These are phyloP conservation scores for Globisporangium echinulatum DNA, from an alignment of 352 stramenopile genomes.

Conservation along the genomic window DNA sequence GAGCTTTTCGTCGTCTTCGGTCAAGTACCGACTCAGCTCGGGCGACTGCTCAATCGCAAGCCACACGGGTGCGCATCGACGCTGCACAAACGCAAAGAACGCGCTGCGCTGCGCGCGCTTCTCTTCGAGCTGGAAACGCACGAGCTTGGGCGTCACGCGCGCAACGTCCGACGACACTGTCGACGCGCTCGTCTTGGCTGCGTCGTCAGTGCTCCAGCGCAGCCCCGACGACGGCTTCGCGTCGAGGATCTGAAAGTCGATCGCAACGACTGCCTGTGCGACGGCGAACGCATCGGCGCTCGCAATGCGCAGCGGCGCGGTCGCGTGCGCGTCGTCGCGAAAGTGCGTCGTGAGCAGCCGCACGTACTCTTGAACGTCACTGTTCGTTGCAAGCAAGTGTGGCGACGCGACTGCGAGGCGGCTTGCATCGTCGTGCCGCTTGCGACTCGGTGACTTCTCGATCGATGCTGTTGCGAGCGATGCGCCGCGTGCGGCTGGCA, in stretches of 20 bases:
- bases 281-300: slow-evolving; percentile 34
- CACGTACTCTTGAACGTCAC: slow-evolving; percentile 53
- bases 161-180: slow-evolving; percentile 6
- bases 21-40: slow-evolving; percentile 44
- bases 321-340: slow-evolving; percentile 38
- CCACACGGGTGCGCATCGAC: slow-evolving; percentile 55
- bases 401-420: slow-evolving; percentile 32
- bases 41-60: slow-evolving; percentile 43
- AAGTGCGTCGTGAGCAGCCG: slow-evolving; percentile 51
- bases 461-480: slow-evolving; percentile 19
- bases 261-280: slow-evolving; percentile 49
- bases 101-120: slow-evolving; percentile 51
- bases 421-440: slow-evolving; percentile 37
- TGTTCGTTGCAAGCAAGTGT: slow-evolving; percentile 26
- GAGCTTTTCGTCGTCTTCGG: slow-evolving; percentile 73
- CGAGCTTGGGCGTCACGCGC: slow-evolving; percentile 71
- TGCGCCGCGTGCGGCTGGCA: slow-evolving; percentile 6
- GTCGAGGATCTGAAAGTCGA: slow-evolving; percentile 74
- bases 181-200: slow-evolving; percentile 1
- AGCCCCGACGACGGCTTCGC: slow-evolving; percentile 75
- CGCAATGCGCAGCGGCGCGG: slow-evolving; percentile 34
- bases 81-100: slow-evolving; percentile 66
- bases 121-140: slow-evolving; percentile 81
- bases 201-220: slow-evolving; percentile 53
- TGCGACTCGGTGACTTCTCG: slow-evolving; percentile 20